A percentile compares a stretch with the other conserved stretches of the same genome.
Conservation (phyloP, 1,139 yeast species). For the Debaryomyces psychrophilus region DNA sequence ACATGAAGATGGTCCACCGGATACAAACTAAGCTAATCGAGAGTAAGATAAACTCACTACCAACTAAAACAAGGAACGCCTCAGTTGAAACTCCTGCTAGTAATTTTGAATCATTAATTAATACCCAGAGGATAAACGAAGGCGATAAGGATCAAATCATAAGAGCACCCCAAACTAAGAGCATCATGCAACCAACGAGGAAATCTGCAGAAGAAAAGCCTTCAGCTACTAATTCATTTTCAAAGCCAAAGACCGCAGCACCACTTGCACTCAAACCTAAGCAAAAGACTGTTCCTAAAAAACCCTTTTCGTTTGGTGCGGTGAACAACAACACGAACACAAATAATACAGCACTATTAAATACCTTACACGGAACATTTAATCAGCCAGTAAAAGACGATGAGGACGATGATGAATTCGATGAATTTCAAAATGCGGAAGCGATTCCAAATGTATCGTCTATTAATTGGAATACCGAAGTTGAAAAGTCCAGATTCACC, state of each 20-base stretch:
- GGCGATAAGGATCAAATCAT: constrained; percentile 30
- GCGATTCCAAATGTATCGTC: constrained; percentile 10
- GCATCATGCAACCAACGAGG: constrained; percentile 18
- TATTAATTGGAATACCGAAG: constrained; percentile 27
- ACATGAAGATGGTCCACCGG: constrained; percentile 29
- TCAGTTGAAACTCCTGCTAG: constrained; percentile 3
- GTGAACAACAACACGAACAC: constrained; percentile 16
- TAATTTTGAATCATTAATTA: constrained; percentile 37
- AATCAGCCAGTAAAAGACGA: constrained; percentile 17
- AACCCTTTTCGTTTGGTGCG: constrained; percentile 32
- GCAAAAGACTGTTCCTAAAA: constrained; percentile 8
- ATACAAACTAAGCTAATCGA: constrained; percentile 35
- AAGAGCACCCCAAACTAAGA: constrained; percentile 28
- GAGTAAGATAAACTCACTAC: constrained; percentile 33
- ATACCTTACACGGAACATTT: constrained; percentile 25
- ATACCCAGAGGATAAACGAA: constrained; percentile 35
- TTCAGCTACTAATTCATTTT: background rate
- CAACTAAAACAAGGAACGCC: constrained; percentile 15
- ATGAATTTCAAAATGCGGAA: constrained; percentile 34
- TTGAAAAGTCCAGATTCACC: constrained; percentile 14
- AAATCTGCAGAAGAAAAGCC: constrained; percentile 1
- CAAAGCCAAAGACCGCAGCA: constrained; percentile 6
- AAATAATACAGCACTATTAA: constrained; percentile 23
- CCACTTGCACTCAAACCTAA: constrained; percentile 18
- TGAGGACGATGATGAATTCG: constrained; percentile 35